phyloP scores from a whole-genome alignment of 2,329 filamentous ascomycete genomes.

The Trichoderma sp. region DNA sequence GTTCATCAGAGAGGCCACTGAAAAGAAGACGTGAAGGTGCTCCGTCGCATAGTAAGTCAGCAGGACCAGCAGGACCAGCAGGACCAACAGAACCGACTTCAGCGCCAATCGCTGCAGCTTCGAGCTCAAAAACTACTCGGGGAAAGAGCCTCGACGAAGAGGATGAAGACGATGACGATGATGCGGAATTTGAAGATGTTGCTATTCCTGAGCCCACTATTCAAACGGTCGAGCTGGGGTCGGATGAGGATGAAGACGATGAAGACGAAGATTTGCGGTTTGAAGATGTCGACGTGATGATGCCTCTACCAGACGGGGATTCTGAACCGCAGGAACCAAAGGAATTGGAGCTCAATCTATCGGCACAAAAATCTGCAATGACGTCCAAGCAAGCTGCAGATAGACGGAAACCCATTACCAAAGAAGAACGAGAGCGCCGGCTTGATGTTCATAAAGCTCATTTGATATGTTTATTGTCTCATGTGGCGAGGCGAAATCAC shows the following conservation, averaged over 20 bases:
- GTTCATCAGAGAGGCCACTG: slow-evolving; percentile 43
- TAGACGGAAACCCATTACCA: slow-evolving; percentile 55
- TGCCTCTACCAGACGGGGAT: slow-evolving; percentile 31
- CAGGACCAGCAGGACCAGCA: neutral
- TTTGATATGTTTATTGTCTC: slow-evolving; percentile 77
- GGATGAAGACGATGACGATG: slow-evolving; percentile 33
- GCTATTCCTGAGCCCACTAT: slow-evolving; percentile 49
- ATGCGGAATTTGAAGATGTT: slow-evolving; percentile 55
- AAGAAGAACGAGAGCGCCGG: slow-evolving; percentile 57
- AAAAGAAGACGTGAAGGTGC: slow-evolving; percentile 41
- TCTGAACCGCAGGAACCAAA: slow-evolving; percentile 34
- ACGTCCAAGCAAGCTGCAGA: slow-evolving; percentile 38
- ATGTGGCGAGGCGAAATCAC: slow-evolving; percentile 74
- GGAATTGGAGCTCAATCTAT: slow-evolving; percentile 56
- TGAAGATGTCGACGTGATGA: slow-evolving; percentile 51
- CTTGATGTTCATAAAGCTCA: slow-evolving; percentile 85
- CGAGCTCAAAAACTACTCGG: neutral
- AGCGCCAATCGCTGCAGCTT: too few relatives aligned
- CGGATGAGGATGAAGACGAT: slow-evolving; percentile 47
- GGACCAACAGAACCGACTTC: neutral
- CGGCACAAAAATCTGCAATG: slow-evolving; percentile 45
- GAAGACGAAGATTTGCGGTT: slow-evolving; percentile 48
- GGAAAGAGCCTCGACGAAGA: slow-evolving; percentile 32
- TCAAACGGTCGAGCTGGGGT: slow-evolving; percentile 54
- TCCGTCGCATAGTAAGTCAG: slow-evolving; percentile 8